Percentiles rank a stretch among this genome's conserved stretches.
Conservation (phyloP, 2,329 filamentous ascomycete species). For the Pseudopithomyces maydicus region DNA sequence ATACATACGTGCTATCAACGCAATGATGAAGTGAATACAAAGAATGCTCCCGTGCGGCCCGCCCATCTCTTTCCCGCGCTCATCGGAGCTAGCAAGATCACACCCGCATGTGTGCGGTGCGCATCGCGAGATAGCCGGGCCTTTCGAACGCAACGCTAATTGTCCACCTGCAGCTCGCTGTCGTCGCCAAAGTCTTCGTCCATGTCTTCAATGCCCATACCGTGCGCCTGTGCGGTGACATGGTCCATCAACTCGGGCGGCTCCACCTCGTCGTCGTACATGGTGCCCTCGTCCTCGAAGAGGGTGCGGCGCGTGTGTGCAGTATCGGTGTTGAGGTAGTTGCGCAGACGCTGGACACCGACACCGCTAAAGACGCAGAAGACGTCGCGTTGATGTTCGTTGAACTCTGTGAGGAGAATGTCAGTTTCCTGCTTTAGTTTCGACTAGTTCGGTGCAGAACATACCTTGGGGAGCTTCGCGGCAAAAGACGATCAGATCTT, state of each 20-base stretch:
- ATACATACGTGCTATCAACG: background rate
- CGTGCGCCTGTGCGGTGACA: slow-evolving; percentile 42
- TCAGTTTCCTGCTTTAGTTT: background rate
- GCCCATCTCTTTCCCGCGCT: background rate
- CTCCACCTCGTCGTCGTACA: slow-evolving; percentile 33
- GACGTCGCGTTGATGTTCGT: slow-evolving; percentile 89
- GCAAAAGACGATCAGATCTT: slow-evolving; percentile 84
- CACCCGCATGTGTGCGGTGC: background rate
- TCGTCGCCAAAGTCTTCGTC: slow-evolving; percentile 53
- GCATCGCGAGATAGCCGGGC: background rate
- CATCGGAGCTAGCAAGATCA: background rate
- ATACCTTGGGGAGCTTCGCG: slow-evolving; percentile 78
- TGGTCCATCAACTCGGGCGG: slow-evolving; percentile 41
- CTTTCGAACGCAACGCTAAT: slow-evolving; percentile 9
- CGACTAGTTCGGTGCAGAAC: slow-evolving; percentile 16
- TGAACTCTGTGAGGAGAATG: slow-evolving; percentile 70
- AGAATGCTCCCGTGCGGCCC: background rate
- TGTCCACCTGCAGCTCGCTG: slow-evolving; percentile 50
- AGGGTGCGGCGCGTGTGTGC: slow-evolving; percentile 26
- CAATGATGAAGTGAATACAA: background rate
- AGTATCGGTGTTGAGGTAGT: slow-evolving; percentile 69
- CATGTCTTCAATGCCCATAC: slow-evolving; percentile 47
- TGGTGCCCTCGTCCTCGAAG: slow-evolving; percentile 32
- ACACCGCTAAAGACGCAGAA: slow-evolving; percentile 97
- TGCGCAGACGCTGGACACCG: slow-evolving; percentile 77